phyloP scores from a whole-genome alignment of 352 stramenopile genomes.

The Albugo candida region DNA sequence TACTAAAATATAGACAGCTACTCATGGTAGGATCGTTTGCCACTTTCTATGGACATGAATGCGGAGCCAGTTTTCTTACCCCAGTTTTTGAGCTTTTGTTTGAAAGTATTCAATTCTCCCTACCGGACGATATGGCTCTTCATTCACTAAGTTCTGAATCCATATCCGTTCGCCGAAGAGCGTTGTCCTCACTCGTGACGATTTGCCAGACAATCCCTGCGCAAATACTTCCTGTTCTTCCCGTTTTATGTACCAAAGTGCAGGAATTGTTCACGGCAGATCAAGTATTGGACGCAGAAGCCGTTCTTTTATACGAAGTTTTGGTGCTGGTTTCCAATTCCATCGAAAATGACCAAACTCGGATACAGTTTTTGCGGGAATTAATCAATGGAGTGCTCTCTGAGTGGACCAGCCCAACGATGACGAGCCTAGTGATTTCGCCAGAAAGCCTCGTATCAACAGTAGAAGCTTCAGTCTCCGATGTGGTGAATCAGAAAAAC shows the following conservation, averaged over 20 bases:
- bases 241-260: slow-evolving; percentile 41
- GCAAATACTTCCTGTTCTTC: slow-evolving; percentile 56
- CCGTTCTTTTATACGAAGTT: slow-evolving; percentile 67
- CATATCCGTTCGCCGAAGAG: slow-evolving; percentile 44
- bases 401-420: slow-evolving; percentile 41
- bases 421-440: slow-evolving; percentile 35
- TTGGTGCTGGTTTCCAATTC: slow-evolving; percentile 64
- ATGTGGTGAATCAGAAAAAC: slow-evolving; percentile 22
- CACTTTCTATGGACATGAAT: slow-evolving; percentile 53
- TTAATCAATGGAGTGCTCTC: slow-evolving; percentile 48
- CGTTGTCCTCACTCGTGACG: slow-evolving; percentile 43
- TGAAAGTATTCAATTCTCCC: slow-evolving; percentile 43
- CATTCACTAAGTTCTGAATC: slow-evolving; percentile 42
- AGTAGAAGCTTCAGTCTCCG: slow-evolving; percentile 19
- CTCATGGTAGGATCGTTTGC: slow-evolving; percentile 44
- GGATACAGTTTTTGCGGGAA: slow-evolving; percentile 41
- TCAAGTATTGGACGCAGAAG: slow-evolving; percentile 52
- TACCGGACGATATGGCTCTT: slow-evolving; percentile 43
- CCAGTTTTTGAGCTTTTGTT: slow-evolving; percentile 63
- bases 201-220: slow-evolving; percentile 59
- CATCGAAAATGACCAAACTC: slow-evolving; percentile 38
- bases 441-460: slow-evolving; percentile 29
- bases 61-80: slow-evolving; percentile 19
- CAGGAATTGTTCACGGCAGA: slow-evolving; percentile 49
- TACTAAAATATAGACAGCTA: slow-evolving; percentile 58